Evolutionary conservation across 345 rosid genomes (phyloP), one percentile per base, ranked within the genome.

Genomic region (Streptanthus diversifolius): DNA sequence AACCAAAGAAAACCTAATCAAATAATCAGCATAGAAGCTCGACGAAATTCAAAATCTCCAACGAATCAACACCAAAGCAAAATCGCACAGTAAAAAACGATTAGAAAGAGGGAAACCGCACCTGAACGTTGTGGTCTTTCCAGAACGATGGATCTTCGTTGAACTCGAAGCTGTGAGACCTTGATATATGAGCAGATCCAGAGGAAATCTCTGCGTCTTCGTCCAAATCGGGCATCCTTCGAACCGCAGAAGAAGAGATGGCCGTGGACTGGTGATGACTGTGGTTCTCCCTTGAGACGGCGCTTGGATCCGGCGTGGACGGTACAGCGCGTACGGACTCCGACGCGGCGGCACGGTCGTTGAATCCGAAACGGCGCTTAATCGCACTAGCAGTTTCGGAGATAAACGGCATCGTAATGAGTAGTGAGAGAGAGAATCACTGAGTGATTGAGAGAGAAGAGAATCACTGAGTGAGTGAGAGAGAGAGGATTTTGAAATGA

Each of bases 111-210:
- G 14, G 8, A 14, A 15, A 15, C 10, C 74, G 33, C 0, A 79
- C 99, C 93, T 95, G 99, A 18, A 95, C 98, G 63, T 95, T 95
- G 71, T 83, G 97, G 36, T 95, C 99, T 80, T 87, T 87, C 98
- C 98, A 90, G 77, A 95, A 88, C 8, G 97, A 85, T 1, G 98
- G 96, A 80, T 90, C 98, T 55, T 95, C 97, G n/a, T 54, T 57
- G 70, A 92, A 76, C 73, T 92, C 98, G 48, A 87, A 92, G 72
- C 88, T 83, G 54, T 75, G 92, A 36, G 84, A 79, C 41, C 81
- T 72, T 58, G 68, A 76, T 5, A 71, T 72, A 67, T 61, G 78
- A 21, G 72, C 71, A 39, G 83, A 63, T 25, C 71, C 83, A 35
- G 55, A 13, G 51, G 1, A 63, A 29, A 30, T 56, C 14, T 39